Conservation (phyloP, 1,139 yeast genomes). For the Debaryomyces psychrophilus region DNA sequence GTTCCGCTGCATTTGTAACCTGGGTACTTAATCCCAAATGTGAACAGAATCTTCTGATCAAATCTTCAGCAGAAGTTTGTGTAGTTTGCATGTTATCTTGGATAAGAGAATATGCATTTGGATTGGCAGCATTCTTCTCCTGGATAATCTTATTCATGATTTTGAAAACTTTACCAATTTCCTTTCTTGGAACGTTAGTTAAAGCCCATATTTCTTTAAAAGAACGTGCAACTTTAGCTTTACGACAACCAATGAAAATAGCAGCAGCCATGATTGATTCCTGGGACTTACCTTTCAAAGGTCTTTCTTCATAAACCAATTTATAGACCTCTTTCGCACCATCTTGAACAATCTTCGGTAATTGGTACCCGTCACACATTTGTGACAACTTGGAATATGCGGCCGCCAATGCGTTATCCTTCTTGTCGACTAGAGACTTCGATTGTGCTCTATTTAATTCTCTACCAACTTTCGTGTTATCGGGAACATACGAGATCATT, state of each 20-base stretch:
- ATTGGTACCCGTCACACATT: slow-evolving; percentile 95
- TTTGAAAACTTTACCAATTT: slow-evolving; percentile 86
- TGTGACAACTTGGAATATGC: slow-evolving; percentile 92
- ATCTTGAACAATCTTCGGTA: slow-evolving; percentile 94
- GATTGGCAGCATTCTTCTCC: slow-evolving; percentile 59
- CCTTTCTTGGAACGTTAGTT: slow-evolving; percentile 91
- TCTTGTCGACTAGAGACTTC: slow-evolving; percentile 80
- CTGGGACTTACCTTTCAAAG: slow-evolving; percentile 86
- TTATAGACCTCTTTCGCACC: slow-evolving; percentile 97
- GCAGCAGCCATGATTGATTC: slow-evolving; percentile 98
- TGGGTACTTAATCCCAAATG: slow-evolving; percentile 85
- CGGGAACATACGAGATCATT: slow-evolving; percentile 83
- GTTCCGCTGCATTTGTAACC: slow-evolving; percentile 91
- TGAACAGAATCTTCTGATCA: slow-evolving; percentile 94
- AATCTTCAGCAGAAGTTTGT: slow-evolving; percentile 91
- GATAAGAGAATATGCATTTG: slow-evolving; percentile 35
- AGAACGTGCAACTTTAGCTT: slow-evolving; percentile 92
- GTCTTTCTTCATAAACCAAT: slow-evolving; percentile 84
- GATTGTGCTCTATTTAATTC: slow-evolving; percentile 91
- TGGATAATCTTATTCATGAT: slow-evolving; percentile 77
- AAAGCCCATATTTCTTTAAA: slow-evolving; percentile 96
- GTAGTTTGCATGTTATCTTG: slow-evolving; percentile 74
- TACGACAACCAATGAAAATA: slow-evolving; percentile 90
- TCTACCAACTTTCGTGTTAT: slow-evolving; percentile 75
- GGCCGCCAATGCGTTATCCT: slow-evolving; percentile 82